phyloP scores from a whole-genome alignment of 164 flowering plant genomes.

The Vitis cinerea region DNA sequence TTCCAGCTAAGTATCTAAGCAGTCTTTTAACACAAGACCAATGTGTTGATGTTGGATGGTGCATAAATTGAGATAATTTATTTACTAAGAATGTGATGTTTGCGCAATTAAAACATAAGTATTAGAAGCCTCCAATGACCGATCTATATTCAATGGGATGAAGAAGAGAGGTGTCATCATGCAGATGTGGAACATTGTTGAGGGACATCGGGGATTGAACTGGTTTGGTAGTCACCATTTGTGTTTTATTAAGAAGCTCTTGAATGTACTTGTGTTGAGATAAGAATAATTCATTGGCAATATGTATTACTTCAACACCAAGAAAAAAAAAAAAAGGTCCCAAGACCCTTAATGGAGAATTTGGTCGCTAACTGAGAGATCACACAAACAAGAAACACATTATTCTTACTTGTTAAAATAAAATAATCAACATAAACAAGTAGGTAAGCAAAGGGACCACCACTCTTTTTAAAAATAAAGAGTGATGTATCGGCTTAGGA shows the following conservation, averaged over 20 bases:
- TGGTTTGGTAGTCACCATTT: constrained; percentile 10
- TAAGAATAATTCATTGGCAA: background rate
- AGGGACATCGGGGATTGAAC: background rate
- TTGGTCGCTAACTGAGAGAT: background rate
- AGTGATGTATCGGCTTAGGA: constrained; percentile 5
- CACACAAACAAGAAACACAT: background rate
- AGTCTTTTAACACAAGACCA: background rate
- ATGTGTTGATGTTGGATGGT: background rate
- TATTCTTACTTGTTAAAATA: background rate
- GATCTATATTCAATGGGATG: no score
- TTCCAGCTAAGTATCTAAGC: background rate
- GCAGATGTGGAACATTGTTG: no score
- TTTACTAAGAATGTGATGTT: no score
- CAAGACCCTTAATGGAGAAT: constrained; percentile 20
- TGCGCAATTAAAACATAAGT: no score
- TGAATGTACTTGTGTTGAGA: no score
- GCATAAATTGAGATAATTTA: constrained; percentile 3
- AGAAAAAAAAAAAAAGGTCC: constrained; percentile 7
- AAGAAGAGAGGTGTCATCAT: no score
- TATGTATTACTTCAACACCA: constrained; percentile 15
- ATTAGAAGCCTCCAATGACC: no score
- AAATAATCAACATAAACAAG: constrained; percentile 18
- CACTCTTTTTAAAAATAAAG: background rate
- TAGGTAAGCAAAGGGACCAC: background rate
- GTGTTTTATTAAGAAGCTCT: background rate